Evolutionary conservation across 2,329 filamentous ascomycete genomes (phyloP).

Genomic region (Nothopassalora personata): DNA sequence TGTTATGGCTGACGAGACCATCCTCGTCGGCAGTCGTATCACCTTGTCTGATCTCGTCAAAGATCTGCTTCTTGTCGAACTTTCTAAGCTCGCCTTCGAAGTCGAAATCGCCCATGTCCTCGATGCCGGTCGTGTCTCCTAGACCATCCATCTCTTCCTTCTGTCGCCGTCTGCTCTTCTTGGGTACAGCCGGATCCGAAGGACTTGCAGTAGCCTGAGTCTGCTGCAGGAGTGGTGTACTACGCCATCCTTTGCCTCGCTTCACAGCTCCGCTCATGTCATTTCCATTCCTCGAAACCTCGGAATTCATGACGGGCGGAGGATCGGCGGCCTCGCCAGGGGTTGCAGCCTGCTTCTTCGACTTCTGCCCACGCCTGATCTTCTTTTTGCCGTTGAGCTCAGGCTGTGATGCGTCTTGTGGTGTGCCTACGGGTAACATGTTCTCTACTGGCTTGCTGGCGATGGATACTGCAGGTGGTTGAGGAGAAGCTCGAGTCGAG

Average conservation of each 20-base stretch:
- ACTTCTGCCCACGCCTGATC: conserved; percentile 40
- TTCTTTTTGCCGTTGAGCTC: conserved; percentile 42
- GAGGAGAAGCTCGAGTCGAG: neutral
- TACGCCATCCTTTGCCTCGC: conserved; percentile 61
- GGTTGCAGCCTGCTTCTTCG: conserved; percentile 29
- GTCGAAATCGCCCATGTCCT: conserved; percentile 91
- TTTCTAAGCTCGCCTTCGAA: conserved; percentile 85
- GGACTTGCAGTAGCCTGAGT: conserved; percentile 41
- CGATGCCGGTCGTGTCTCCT: conserved; percentile 89
- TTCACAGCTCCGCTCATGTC: conserved; percentile 35
- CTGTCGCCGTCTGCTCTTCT: conserved; percentile 43
- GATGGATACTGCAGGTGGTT: conserved; percentile 6
- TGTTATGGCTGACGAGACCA: conserved; percentile 86
- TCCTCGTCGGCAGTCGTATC: conserved; percentile 85
- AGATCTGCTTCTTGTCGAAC: conserved; percentile 88
- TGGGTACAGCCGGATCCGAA: conserved; percentile 14
- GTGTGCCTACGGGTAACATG: neutral
- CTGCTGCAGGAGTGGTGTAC: conserved; percentile 63
- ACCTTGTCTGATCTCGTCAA: conserved; percentile 84
- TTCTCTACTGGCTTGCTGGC: conserved; percentile 8
- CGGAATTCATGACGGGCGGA: conserved; percentile 30
- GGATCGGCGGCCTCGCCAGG: conserved; percentile 19
- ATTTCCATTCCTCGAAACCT: conserved; percentile 35
- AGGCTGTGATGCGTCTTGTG: conserved; percentile 11
- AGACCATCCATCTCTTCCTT: conserved; percentile 64